Evolutionary conservation across 2,329 filamentous ascomycete species (phyloP).

Genomic region (Metarhizium sp.): DNA sequence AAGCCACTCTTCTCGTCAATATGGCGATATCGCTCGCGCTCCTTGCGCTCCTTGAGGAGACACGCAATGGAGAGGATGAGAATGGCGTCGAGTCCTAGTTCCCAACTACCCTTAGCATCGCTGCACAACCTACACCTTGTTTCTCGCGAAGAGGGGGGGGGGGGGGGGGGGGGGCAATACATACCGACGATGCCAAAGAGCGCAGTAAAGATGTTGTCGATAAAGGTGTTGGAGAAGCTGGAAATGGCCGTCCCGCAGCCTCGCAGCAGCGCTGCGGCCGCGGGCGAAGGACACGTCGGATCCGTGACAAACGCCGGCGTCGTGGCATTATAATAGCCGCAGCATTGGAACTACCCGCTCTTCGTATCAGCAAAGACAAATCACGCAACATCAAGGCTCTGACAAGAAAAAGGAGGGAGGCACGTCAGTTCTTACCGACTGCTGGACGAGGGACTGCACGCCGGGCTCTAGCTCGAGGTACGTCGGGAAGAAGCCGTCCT

Average conservation of each 20-base stretch:
- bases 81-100: conserved; percentile 48
- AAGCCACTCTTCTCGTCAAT: conserved; percentile 71
- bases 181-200: conserved; percentile 69
- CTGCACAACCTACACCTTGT: too few species aligned
- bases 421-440: conserved; percentile 40
- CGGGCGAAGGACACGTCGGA: conserved; percentile 56
- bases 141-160: too few species aligned
- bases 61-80: conserved; percentile 65
- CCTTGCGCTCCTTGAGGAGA: conserved; percentile 71
- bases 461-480: conserved; percentile 48
- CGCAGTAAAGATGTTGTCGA: conserved; percentile 70
- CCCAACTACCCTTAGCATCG: conserved; percentile 1
- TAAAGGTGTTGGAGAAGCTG: conserved; percentile 58
- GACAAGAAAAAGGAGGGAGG: not conserved
- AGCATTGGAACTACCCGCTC: conserved; percentile 59
- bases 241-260: conserved; percentile 63
- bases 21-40: conserved; percentile 66
- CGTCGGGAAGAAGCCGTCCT: conserved; percentile 49
- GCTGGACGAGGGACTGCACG: conserved; percentile 62
- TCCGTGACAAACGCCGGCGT: conserved; percentile 65
- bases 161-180: conserved; percentile 10
- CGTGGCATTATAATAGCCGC: conserved; percentile 67
- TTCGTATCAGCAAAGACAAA: not conserved
- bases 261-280: conserved; percentile 58
- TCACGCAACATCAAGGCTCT: too few species aligned